Evolutionary conservation across 148 eudicot species (phyloP).

Genomic region (Cornus controversa): DNA sequence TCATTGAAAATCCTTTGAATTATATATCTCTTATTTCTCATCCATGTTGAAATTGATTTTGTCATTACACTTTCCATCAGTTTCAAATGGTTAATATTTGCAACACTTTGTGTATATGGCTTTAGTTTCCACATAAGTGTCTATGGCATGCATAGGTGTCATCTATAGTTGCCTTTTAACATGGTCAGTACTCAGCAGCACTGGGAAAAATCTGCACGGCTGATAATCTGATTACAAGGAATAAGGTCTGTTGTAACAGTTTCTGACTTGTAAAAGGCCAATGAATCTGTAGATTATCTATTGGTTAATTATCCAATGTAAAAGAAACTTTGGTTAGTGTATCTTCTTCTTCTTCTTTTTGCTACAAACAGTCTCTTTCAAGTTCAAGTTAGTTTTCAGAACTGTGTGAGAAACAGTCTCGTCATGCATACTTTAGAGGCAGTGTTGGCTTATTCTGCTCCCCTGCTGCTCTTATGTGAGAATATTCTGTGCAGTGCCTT

Average conservation of each 20-base stretch:
- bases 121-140: background rate
- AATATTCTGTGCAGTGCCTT: conserved; percentile 53
- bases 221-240: background rate
- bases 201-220: background rate
- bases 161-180: background rate
- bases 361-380: background rate
- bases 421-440: background rate
- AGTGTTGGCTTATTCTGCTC: background rate
- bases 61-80: background rate
- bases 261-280: background rate
- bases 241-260: no score
- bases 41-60: background rate
- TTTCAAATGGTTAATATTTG: background rate
- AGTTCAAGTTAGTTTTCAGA: background rate
- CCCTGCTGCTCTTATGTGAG: background rate
- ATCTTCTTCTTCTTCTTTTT: background rate
- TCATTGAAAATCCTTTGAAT: background rate
- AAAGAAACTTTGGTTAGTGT: background rate
- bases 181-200: background rate
- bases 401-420: background rate
- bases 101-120: background rate
- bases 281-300: background rate
- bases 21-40: background rate
- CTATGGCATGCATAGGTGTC: background rate
- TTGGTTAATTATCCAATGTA: background rate